Evolutionary conservation across 2,329 filamentous ascomycete genomes (phyloP).

Genomic region (Macrophomina pseudophaseolina): DNA sequence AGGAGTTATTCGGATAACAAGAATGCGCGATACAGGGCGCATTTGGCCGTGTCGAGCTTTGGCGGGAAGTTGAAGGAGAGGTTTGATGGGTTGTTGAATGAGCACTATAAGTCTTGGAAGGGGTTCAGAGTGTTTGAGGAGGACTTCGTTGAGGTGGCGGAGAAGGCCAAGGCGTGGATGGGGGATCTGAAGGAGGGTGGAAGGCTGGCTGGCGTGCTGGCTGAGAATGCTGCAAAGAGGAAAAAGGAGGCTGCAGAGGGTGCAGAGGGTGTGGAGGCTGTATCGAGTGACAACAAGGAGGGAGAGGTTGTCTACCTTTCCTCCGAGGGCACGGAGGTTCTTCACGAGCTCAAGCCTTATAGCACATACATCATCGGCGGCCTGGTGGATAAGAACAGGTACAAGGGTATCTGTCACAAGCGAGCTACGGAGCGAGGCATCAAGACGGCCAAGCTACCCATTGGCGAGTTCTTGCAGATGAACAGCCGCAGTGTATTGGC

Average conservation of each 20-base stretch:
- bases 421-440: constrained; percentile 76
- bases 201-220: constrained; percentile 64
- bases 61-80: constrained; percentile 74
- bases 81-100: constrained; percentile 75
- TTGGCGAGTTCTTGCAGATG: constrained; percentile 95
- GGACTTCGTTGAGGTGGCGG: constrained; percentile 74
- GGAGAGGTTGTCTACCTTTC: constrained; percentile 84
- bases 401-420: constrained; percentile 93
- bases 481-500: constrained; percentile 82
- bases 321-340: constrained; percentile 85
- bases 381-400: constrained; percentile 92
- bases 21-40: constrained; percentile 67
- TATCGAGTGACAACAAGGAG: constrained; percentile 35
- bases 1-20: constrained; percentile 89
- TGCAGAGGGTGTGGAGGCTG: constrained; percentile 30
- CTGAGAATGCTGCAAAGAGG: constrained; percentile 33
- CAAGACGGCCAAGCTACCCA: constrained; percentile 87
- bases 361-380: constrained; percentile 93
- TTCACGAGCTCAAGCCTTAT: constrained; percentile 82
- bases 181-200: constrained; percentile 59
- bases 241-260: neutral
- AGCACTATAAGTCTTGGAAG: constrained; percentile 79
- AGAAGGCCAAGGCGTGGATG: constrained; percentile 73
- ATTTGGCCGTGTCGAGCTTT: constrained; percentile 80
- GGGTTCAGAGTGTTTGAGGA: constrained; percentile 74